phyloP scores from a whole-genome alignment of 2,329 filamentous ascomycete species.

The Penicillium capsulatum region DNA sequence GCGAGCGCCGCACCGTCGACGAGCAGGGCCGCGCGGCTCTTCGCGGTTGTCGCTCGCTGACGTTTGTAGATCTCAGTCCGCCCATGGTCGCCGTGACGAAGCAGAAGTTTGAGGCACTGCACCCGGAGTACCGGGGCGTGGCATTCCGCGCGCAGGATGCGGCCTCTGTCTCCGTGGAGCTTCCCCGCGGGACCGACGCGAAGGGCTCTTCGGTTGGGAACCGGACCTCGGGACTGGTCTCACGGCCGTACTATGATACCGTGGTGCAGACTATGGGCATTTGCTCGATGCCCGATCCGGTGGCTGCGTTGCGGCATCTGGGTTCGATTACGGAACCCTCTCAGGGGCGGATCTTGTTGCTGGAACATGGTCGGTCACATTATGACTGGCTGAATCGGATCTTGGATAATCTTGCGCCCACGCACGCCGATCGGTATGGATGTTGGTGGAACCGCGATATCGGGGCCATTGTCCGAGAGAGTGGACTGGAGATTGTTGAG shows the following conservation, averaged over 20 bases:
- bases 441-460: constrained; percentile 54
- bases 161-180: constrained; percentile 28
- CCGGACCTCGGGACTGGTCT: neutral
- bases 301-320: constrained; percentile 40
- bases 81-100: constrained; percentile 47
- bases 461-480: constrained; percentile 44
- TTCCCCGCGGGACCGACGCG: neutral
- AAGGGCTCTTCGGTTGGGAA: neutral
- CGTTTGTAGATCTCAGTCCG: constrained; percentile 47
- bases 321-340: constrained; percentile 38
- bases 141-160: constrained; percentile 38
- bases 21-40: constrained; percentile 28
- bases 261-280: constrained; percentile 50
- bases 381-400: constrained; percentile 47
- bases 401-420: constrained; percentile 45
- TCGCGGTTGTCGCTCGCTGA: constrained; percentile 39
- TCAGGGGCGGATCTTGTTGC: constrained; percentile 43
- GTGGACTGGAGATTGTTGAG: constrained; percentile 47
- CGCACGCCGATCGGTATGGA: constrained; percentile 49
- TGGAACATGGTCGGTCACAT: constrained; percentile 49
- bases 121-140: constrained; percentile 32
- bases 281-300: constrained; percentile 46
- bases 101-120: constrained; percentile 40
- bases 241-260: constrained; percentile 40
- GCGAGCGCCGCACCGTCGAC: constrained; percentile 31